Evolutionary conservation across 371 early-diverging fungal species (phyloP), one percentile per base, ranked within the genome.

Genomic region (Syncephalastrum racemosum): DNA sequence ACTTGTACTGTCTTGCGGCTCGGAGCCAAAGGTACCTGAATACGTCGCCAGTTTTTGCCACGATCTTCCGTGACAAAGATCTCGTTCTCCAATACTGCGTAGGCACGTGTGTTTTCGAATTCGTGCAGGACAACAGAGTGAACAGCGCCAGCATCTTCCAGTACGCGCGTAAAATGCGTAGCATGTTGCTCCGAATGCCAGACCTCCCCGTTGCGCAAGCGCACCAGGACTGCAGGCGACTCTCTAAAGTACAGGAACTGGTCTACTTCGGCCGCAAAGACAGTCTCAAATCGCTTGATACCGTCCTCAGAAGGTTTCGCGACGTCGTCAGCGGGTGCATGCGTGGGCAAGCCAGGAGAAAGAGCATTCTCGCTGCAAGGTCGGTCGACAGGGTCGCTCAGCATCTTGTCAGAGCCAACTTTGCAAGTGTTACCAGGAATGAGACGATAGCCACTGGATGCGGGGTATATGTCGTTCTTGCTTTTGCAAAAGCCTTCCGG

Each of bases 371-470:
- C 78, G 4, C 84, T 67, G 49, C 93, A 93, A 8, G 63, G 67
- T 51, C 83, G 84, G 15, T 80, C 77, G 4, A 82, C 74, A 7
- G 91, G 83, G 24, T 79, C 81, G 62, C 88, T 90, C 57, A 87
- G 62, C 36, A 75, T 71, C 10, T 72, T 60, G 4, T 80, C 85
- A 4, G 73, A 75, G 56, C 68, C 67, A 52, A 77, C 53, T 56
- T 77, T 50, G 71, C 91, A 94, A 0, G 79, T 82, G 67, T 92
- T 86, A 46, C 92, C 93, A 6, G 93, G 88, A 43, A 95, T 87
- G 59, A 87, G 84, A 20, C 95, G 89, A 64, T 91, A 96, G 1
- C 97, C 96, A 4, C 92, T 90, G 0, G 91, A 89, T 2, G 84
- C 94, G 41, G 82, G 55, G 73, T 89, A 98, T 19, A 60, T 77